Evolutionary conservation across 1,139 yeast genomes (phyloP), one percentile per base, ranked within the genome.

Genomic region (Pichia sp.): DNA sequence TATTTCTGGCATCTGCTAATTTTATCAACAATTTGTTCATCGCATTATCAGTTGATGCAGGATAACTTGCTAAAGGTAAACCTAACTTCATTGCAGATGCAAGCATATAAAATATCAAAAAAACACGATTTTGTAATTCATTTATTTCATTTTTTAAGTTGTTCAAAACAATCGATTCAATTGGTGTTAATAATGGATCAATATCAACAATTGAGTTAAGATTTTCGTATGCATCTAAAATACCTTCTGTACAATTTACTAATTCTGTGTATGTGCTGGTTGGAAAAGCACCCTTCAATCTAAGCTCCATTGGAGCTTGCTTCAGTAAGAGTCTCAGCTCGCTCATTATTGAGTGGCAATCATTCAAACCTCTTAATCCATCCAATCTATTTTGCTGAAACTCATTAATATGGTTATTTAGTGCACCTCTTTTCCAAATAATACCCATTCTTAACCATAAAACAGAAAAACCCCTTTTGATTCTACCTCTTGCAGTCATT

Each of bases 371-470:
- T 48, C 74, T 72, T 35, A 80, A 64, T 0, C 86, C 85, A 34
- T 71, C 66, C 12, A 80, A 65, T 57, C 59, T 49, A 37, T 53
- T 58, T 23, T 62, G 64, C 34, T 64, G 66, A 35, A 47, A 47
- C 12, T 56, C 57, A 26, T 53, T 54, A 30, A 44, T 46, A 34
- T 54, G 48, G 38, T 53, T 57, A 15, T 59, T 60, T 42, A 77
- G 57, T 0, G 81, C 79, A 51, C 80, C 85, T 25, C 81, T 70
- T 56, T 82, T 82, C 95, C 95, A 86, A n/a, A 82, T 74, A 27
- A 86, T 73, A 0, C 95, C 96, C 72, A 87, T 72, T 46, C 89
- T 69, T 40, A 87, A 67, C 95, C 95, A 87, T 27, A 85, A 69
- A 1, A 81, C 68, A 0, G 88, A 76, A 26, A 86, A 63, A 0